Evolutionary conservation across 805 yeast species (phyloP).

Genomic region (Huiozyma naganishii): DNA sequence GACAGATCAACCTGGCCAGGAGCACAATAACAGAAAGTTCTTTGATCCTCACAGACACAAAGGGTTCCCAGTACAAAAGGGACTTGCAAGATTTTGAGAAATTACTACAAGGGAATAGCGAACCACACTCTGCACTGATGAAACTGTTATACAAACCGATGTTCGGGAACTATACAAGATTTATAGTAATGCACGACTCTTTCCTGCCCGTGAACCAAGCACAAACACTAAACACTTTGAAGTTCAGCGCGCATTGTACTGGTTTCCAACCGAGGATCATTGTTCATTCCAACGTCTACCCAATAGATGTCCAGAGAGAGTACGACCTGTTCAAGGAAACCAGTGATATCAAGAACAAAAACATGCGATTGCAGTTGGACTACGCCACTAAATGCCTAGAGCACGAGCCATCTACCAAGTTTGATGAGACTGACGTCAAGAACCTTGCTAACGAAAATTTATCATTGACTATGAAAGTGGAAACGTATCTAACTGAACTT

Average conservation of each 20-base stretch:
- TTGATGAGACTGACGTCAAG: background rate
- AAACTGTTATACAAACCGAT: conserved; percentile 68
- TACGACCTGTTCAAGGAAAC: background rate
- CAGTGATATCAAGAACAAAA: background rate
- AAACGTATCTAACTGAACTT: background rate
- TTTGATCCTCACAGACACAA: background rate
- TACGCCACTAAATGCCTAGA: background rate
- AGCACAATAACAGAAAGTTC: background rate
- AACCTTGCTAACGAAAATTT: background rate
- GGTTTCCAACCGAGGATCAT: background rate
- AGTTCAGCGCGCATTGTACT: conserved; percentile 46
- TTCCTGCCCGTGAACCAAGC: conserved; percentile 44
- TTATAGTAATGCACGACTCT: conserved; percentile 63
- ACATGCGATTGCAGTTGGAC: background rate
- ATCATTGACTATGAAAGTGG: background rate
- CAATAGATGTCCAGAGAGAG: background rate
- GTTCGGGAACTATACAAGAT: conserved; percentile 73
- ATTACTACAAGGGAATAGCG: conserved; percentile 22
- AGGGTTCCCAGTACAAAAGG: background rate
- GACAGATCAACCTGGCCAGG: background rate
- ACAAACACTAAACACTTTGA: conserved; percentile 60
- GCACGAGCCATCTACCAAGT: background rate
- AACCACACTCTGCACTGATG: conserved; percentile 32
- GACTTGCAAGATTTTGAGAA: background rate
- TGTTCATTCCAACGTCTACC: background rate